Base-by-base conservation (phyloP, 2,329 filamentous ascomycete genomes). In the Beauveria rudraprayagi region DNA sequence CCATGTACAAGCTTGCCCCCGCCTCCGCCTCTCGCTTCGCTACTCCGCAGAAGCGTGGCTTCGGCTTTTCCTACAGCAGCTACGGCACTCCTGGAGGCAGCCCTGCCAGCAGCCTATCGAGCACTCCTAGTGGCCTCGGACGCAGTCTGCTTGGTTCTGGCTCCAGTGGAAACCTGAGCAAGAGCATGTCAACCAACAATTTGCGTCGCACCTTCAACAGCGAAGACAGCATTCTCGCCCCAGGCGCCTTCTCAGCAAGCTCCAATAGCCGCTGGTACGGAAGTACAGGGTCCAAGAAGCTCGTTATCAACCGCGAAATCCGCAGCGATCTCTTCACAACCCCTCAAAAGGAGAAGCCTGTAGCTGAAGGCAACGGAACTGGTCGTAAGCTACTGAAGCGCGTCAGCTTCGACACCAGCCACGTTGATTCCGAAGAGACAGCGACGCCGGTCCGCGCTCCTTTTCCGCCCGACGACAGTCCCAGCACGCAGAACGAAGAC, bases 41-140 rank as follows among this genome's bases (percentile, higher is more conserved):
- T 34, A 96, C 92, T 0, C 92, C 92, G 0, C 90, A 92, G 67
- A 93, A 91, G 76, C 84, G 89, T 61, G 91, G 91, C 5, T 97
- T 91, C 70, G 93, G 93, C 3, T 96, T 97, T 72, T 92, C 89
- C 2, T 97, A 97, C 75, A 96, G 92, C 65, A 92, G 88, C 2
- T 96, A 96, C 68, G 91, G 91, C 50, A 92, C 89, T 1, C 92
- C 93, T 6, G 85, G 79, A 43, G 87, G 80, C 61, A 90, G 85
- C 66, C 83, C 83, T 24, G 83, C 88, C 5, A 86, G 87, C 5
- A 86, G 87, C 43, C 79, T 83, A 48, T 73, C 72, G 3, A 91
- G 87, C 72, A 89, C 89, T 7, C 89, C 90, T 5, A 86, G 84
- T 43, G 81, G 80, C 19, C 76, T 89, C 56, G 83, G 84, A 26